These are phyloP conservation scores for Collybiopsis confluens DNA, from an alignment of 768 basidiomycete genomes.

Conservation along the genomic window DNA sequence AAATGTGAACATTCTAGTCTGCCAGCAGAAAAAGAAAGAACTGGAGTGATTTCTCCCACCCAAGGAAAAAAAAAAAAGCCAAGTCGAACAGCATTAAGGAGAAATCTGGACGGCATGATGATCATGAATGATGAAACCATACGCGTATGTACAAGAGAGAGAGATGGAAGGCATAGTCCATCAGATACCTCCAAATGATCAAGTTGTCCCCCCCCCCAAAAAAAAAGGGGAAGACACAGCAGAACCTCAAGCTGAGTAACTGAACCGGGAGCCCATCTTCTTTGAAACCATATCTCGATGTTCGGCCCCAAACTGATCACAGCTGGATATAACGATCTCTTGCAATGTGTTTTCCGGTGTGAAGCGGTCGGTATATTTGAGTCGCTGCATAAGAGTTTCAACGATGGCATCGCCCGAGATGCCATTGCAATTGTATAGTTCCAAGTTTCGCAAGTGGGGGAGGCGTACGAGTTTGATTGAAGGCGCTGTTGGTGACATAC, in stretches of 20 bases:
- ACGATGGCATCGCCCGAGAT: conserved; percentile 58
- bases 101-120: too few relatives aligned
- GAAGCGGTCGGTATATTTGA: conserved; percentile 31
- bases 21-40: too few relatives aligned
- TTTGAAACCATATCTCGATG: conserved; percentile 25
- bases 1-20: too few relatives aligned
- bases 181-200: too few relatives aligned
- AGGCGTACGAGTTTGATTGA: conserved; percentile 48
- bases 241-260: background rate
- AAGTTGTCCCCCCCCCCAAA: too few relatives aligned
- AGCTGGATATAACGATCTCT: conserved; percentile 35
- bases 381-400: conserved; percentile 45
- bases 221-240: background rate
- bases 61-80: too few relatives aligned
- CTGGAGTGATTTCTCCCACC: too few relatives aligned
- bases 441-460: conserved; percentile 49
- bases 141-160: too few relatives aligned
- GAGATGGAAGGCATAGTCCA: too few relatives aligned
- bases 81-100: too few relatives aligned
- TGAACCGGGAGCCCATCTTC: conserved; percentile 18
- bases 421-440: conserved; percentile 59
- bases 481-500: conserved; percentile 1
- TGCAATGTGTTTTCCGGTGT: conserved; percentile 21
- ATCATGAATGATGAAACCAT: too few relatives aligned
- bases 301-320: conserved; percentile 28